Percentiles rank a stretch among this genome's conserved stretches.
phyloP scores from a whole-genome alignment of 176 grass and related monocot genomes.

The Paspalum vaginatum region DNA sequence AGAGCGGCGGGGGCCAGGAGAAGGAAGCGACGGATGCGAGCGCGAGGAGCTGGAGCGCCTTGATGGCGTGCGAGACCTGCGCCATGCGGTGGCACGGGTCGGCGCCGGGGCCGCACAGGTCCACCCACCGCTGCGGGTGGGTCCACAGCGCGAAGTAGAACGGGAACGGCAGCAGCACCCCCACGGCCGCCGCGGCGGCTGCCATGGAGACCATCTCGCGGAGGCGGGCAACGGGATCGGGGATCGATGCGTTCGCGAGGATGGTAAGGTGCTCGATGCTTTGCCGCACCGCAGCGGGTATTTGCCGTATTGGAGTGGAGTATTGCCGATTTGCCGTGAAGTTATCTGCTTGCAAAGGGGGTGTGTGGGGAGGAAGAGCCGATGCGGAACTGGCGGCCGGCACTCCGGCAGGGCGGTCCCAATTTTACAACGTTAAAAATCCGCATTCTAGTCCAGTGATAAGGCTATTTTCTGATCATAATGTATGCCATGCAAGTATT shows the following conservation, averaged over 20 bases:
- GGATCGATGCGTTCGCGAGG: not conserved
- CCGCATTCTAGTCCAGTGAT: no score
- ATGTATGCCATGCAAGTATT: no score
- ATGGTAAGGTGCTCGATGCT: slow-evolving; percentile 43
- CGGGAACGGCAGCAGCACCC: slow-evolving; percentile 72
- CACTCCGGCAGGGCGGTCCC: no score
- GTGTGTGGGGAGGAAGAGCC: no score
- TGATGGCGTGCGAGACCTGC: slow-evolving; percentile 81
- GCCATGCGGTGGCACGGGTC: slow-evolving; percentile 89
- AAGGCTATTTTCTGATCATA: no score
- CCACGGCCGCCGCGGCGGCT: slow-evolving; percentile 33
- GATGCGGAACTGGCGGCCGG: no score
- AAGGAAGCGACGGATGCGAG: slow-evolving; percentile 74
- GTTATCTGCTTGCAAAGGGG: no score
- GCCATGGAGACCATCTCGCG: not conserved
- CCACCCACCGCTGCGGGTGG: slow-evolving; percentile 75
- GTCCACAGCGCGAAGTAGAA: slow-evolving; percentile 90
- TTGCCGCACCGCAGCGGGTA: not conserved
- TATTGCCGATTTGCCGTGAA: no score
- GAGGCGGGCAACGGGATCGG: not conserved
- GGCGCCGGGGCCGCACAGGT: slow-evolving; percentile 66
- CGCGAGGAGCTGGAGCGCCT: slow-evolving; percentile 74
- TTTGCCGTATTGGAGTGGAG: not conserved
- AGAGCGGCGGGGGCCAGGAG: slow-evolving; percentile 66
- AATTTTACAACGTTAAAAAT: no score